Evolutionary conservation across 1,139 yeast species (phyloP), one percentile per base, ranked within the genome.

Genomic region (Yamadazyma atlantica): DNA sequence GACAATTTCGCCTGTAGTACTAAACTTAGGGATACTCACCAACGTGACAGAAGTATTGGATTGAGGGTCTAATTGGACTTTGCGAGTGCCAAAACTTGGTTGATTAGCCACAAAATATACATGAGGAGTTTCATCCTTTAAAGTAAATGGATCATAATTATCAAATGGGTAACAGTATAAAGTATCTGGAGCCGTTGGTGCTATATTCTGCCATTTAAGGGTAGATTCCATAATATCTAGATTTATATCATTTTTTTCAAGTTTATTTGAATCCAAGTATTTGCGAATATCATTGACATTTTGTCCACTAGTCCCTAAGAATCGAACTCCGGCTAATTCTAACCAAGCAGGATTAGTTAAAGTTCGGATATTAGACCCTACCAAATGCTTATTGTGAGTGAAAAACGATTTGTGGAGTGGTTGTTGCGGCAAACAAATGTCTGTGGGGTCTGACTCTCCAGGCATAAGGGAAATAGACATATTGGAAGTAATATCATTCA

Each of bases 181-280:
- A 0, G 99, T 94, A 54, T 92, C 98, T 0, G 99, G 99, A 1
- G 96, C 95, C 0, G 97, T 89, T 2, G 98, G 98, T 0, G 88
- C 83, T 27, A 87, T 69, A 51, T 87, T 87, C 49, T 88, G 92
- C 96, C 97, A 92, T 37, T 69, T 64, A 29, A 94, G 58, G 1
- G 86, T 83, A 6, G 80, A 72, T 48, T 82, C 85, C 69, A 89
- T 73, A 48, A 88, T 65, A 17, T 75, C 71, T 12, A 80, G 32
- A 19, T 48, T 42, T 12, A 62, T 56, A 11, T 64, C 62, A 4
- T 62, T 61, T 19, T 48, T 53, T 1, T 48, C 42, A 3, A 48
- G 37, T 9, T 45, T 36, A 10, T 50, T 49, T 5, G 49, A 38
- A 8, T 69, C 57, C 37, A 76, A 49, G 47, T 92, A 92, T 50